Base-by-base conservation (phyloP, 805 yeast genomes). In the Pichia membranifaciens region DNA sequence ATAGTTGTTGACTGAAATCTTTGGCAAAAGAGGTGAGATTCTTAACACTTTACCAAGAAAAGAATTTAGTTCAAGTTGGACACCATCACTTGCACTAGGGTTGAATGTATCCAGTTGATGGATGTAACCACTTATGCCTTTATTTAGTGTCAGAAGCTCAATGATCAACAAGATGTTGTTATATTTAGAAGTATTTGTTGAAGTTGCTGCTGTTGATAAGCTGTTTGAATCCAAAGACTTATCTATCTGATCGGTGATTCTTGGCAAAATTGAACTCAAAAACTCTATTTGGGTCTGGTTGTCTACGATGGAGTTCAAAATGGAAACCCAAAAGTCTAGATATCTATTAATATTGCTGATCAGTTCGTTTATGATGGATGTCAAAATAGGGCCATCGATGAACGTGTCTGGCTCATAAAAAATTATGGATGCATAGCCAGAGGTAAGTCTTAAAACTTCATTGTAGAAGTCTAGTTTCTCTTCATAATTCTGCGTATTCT, bases 1-100 rank as follows among this genome's bases (percentile, higher is more conserved):
- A 53, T 81, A 80, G 50, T 75, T 77, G 16, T 68, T 56, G 0
- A 73, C 62, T 0, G 79, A 75, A 20, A 71, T 69, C n/a, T 72
- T 64, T 3, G 74, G 72, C 41, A 78, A 73, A 41, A 89, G 66
- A 0, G 96, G 96, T 0, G 96, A 86, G 20, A 88, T 65, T 48
- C 82, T 71, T 46, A 87, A 74, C 28, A 88, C 70, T 7, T 95
- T 84, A 2, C 97, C 98, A 46, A 91, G 66, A 16, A 87, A 64
- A 0, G 96, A 78, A 21, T 71, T 69, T 15, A 68, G 67, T 58
- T 86, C 95, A 57, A 76, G 75, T 40, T 74, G 72, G 16, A 74
- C 64, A 1, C 84, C 78, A 47, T 44, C 44, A 10, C 74, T 66
- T 43, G 70, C 65, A 7, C 72, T 71, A 8, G 77, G 71, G 57